Evolutionary conservation across 1,284 basidiomycete genomes (phyloP).

Genomic region (Testicularia cyperi): DNA sequence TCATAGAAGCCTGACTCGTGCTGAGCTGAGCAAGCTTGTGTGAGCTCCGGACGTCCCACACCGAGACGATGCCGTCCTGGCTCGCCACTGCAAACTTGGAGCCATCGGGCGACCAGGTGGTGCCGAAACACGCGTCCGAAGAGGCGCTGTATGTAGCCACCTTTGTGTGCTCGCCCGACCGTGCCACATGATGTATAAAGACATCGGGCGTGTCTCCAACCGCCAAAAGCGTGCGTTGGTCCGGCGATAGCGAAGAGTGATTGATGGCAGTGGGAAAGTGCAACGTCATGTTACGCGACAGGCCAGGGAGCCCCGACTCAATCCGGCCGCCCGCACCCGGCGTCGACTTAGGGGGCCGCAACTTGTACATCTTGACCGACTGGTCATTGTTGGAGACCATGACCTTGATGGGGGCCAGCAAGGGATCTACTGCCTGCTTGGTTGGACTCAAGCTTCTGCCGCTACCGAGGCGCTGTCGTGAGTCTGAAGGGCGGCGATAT

Average conservation of each 20-base stretch:
- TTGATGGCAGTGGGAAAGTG: conserved; percentile 43
- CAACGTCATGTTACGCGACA: conserved; percentile 47
- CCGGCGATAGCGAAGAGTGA: conserved; percentile 68
- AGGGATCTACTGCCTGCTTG: background rate
- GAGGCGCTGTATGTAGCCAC: conserved; percentile 45
- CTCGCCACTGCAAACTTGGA: conserved; percentile 80
- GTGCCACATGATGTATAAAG: conserved; percentile 61
- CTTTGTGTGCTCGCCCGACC: conserved; percentile 31
- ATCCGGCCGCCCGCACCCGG: conserved; percentile 56
- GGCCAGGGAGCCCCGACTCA: conserved; percentile 65
- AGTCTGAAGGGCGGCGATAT: conserved; percentile 4
- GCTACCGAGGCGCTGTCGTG: background rate
- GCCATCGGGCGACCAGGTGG: conserved; percentile 76
- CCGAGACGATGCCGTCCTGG: conserved; percentile 77
- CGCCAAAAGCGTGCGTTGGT: conserved; percentile 76
- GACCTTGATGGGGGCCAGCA: conserved; percentile 59
- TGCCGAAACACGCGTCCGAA: conserved; percentile 72
- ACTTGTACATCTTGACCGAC: conserved; percentile 67
- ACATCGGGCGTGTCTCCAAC: conserved; percentile 83
- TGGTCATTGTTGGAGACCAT: conserved; percentile 81
- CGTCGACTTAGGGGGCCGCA: conserved; percentile 34
- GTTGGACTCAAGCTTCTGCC: background rate
- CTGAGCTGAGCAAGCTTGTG: conserved; percentile 42
- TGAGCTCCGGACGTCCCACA: conserved; percentile 61
- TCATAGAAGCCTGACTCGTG: conserved; percentile 19